A percentile compares a stretch with the other conserved stretches of the same genome.
phyloP scores from a whole-genome alignment of 139 green algal species.

The Choricystis sp. region DNA sequence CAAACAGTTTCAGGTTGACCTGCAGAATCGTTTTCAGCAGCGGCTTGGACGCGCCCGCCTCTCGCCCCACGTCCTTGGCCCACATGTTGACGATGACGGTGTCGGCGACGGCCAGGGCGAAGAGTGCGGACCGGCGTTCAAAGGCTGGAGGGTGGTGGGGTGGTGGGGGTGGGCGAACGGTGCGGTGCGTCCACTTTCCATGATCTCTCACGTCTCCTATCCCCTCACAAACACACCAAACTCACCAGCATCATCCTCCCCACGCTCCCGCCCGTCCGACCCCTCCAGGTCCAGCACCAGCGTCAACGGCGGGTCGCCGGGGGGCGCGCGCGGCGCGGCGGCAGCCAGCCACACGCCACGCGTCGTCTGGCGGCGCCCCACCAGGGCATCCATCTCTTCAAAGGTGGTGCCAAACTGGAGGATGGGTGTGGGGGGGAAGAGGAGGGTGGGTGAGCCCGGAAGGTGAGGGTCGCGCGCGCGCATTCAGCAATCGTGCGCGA shows the following conservation, averaged over 20 bases:
- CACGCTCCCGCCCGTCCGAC: constrained; percentile 33
- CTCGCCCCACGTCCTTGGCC: constrained; percentile 93
- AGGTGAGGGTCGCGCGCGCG: neutral
- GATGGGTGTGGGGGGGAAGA: neutral
- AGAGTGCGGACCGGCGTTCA: constrained; percentile 89
- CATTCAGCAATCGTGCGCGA: neutral
- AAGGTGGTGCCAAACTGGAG: constrained; percentile 87
- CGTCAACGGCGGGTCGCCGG: constrained; percentile 40
- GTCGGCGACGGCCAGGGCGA: constrained; percentile 86
- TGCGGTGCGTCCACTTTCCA: too few species aligned
- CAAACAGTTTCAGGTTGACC: constrained; percentile 96
- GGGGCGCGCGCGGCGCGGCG: constrained; percentile 18
- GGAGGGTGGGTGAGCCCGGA: neutral
- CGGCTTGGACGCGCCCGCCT: constrained; percentile 86
- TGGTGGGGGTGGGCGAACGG: too few species aligned
- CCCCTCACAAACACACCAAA: too few species aligned
- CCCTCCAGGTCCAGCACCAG: constrained; percentile 94
- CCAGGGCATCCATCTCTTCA: constrained; percentile 85
- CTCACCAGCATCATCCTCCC: constrained; percentile 98
- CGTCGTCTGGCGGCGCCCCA: constrained; percentile 71
- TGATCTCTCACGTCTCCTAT: too few species aligned
- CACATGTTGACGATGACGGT: constrained; percentile 96
- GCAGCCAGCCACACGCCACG: constrained; percentile 74
- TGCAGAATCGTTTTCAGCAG: constrained; percentile 97
- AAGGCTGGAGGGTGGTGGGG: too few species aligned